A percentile compares a stretch with the other conserved stretches of the same genome.
Evolutionary conservation across 1,284 basidiomycete species (phyloP).

Genomic region (Malassezia japonica): DNA sequence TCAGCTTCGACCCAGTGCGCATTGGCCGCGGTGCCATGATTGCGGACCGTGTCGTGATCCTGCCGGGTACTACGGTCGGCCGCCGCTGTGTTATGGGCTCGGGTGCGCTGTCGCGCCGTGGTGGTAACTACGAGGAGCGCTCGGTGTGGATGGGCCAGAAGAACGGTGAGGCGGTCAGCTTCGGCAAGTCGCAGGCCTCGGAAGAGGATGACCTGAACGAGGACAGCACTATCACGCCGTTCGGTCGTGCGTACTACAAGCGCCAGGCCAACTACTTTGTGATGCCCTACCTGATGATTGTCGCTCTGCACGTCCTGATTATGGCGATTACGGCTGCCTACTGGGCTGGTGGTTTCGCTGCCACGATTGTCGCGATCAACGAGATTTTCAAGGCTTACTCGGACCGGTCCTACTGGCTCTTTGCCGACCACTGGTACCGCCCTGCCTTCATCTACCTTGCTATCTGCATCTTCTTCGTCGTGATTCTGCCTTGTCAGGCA

Average conservation of each 20-base stretch:
- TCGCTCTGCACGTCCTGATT: constrained; percentile 42
- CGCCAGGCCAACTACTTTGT: constrained; percentile 48
- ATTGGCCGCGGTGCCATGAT: constrained; percentile 48
- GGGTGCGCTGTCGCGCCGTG: constrained; percentile 42
- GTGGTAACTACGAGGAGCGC: constrained; percentile 46
- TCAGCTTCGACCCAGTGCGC: constrained; percentile 45
- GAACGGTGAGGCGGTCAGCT: constrained; percentile 48
- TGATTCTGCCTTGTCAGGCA: constrained; percentile 37
- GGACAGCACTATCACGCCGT: constrained; percentile 46
- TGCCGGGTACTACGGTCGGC: constrained; percentile 44
- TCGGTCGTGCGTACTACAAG: constrained; percentile 47
- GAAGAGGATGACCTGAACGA: constrained; percentile 31
- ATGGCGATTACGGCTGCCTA: constrained; percentile 42
- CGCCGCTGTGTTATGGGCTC: constrained; percentile 48
- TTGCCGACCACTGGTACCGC: constrained; percentile 46
- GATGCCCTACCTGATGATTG: constrained; percentile 45
- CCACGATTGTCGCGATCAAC: constrained; percentile 42
- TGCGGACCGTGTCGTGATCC: constrained; percentile 45
- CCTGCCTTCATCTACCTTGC: constrained; percentile 41
- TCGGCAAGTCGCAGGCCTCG: constrained; percentile 30
- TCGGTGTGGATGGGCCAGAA: constrained; percentile 48
- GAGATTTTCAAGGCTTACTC: constrained; percentile 30
- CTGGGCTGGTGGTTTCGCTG: constrained; percentile 45
- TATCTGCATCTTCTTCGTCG: constrained; percentile 39
- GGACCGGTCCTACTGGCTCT: constrained; percentile 24